Evolutionary conservation across 495 filamentous ascomycete species (phyloP).

Genomic region (Hapsidospora chrysogenum): DNA sequence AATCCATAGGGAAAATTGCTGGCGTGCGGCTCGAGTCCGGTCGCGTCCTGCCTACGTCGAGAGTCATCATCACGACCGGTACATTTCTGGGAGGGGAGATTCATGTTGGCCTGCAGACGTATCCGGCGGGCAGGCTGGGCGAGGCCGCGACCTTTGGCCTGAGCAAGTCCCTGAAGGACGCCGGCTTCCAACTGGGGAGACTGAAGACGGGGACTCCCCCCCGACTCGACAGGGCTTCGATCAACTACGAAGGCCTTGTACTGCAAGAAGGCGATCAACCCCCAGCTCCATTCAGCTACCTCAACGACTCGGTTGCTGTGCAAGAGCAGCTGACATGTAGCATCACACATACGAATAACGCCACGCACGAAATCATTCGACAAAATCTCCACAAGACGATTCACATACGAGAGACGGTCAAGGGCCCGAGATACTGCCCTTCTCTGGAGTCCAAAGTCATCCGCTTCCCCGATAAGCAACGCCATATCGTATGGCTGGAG

Average conservation of each 20-base stretch:
- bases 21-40: conserved; percentile 83
- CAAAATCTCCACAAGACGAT: conserved; percentile 82
- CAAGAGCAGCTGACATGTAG: conserved; percentile 68
- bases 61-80: conserved; percentile 87
- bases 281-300: conserved; percentile 79
- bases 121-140: conserved; percentile 79
- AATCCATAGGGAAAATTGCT: conserved; percentile 55
- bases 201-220: conserved; percentile 95
- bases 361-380: conserved; percentile 69
- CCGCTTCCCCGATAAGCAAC: conserved; percentile 60
- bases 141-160: conserved; percentile 88
- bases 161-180: conserved; percentile 76
- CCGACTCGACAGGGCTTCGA: conserved; percentile 64
- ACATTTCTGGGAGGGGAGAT: conserved; percentile 96
- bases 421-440: conserved; percentile 87
- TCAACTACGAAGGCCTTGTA: conserved; percentile 58
- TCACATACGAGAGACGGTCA: conserved; percentile 90
- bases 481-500: conserved; percentile 88
- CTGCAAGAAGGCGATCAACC: conserved; percentile 69
- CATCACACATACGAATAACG: conserved; percentile 69
- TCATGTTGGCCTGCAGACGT: conserved; percentile 75
- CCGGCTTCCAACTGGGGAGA: conserved; percentile 80
- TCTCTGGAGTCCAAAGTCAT: conserved; percentile 92
- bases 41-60: conserved; percentile 60
- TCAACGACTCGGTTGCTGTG: conserved; percentile 62